Percentiles rank a stretch among this genome's conserved stretches.
Conservation (phyloP, 768 basidiomycete genomes). For the Xerocomellus intermedius region DNA sequence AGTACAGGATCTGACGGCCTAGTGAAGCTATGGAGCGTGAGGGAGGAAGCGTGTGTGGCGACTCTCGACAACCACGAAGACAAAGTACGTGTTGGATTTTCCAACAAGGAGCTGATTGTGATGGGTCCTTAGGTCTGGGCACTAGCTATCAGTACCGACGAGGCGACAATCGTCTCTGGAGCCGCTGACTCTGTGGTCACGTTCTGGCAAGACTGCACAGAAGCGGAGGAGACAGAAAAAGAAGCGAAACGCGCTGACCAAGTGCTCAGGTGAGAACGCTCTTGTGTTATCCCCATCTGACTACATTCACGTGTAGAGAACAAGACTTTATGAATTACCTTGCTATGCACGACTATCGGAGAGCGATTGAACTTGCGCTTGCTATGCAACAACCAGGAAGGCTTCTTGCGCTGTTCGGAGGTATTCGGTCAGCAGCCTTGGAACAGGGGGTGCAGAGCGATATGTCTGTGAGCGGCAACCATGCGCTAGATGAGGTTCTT, state of each 20-base stretch:
- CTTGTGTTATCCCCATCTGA: neutral
- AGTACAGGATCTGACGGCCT: conserved; percentile 92
- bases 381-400: conserved; percentile 93
- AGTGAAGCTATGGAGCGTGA: conserved; percentile 93
- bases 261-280: conserved; percentile 70
- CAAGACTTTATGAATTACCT: conserved; percentile 95
- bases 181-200: conserved; percentile 96
- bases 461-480: conserved; percentile 61
- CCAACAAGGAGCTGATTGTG: neutral
- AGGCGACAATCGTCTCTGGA: conserved; percentile 83
- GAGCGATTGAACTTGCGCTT: conserved; percentile 88
- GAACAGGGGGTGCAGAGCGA: conserved; percentile 6
- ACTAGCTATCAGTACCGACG: conserved; percentile 77
- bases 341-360: conserved; percentile 81
- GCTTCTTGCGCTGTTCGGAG: conserved; percentile 74
- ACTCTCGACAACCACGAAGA: conserved; percentile 98
- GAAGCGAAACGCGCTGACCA: conserved; percentile 68
- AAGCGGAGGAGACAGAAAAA: conserved; percentile 74
- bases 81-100: conserved; percentile 56
- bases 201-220: conserved; percentile 95
- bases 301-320: conserved; percentile 58
- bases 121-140: conserved; percentile 84
- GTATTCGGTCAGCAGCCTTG: conserved; percentile 42
- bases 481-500: conserved; percentile 80
- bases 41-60: conserved; percentile 79